A percentile compares a stretch with the other conserved stretches of the same genome.
Evolutionary conservation across 169 alveolate genomes (phyloP).

Genomic region (Plasmodium gaboni): DNA sequence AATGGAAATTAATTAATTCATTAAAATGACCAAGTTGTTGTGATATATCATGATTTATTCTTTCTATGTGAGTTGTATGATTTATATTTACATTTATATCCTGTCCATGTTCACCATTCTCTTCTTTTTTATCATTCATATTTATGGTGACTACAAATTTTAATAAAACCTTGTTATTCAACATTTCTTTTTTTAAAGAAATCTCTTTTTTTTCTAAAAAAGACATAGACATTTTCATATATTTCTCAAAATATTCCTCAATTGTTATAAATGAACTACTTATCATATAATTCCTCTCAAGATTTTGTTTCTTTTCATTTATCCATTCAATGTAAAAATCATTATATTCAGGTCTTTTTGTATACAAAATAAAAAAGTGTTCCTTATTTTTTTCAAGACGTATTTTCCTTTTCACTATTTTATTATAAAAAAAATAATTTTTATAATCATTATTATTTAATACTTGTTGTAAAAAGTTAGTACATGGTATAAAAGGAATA

Average conservation of each 20-base stretch:
- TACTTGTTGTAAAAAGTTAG: slow-evolving; percentile 9
- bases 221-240: slow-evolving; percentile 40
- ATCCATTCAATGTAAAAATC: slow-evolving; percentile 62
- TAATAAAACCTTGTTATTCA: slow-evolving; percentile 37
- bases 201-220: slow-evolving; percentile 14
- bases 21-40: too few relatives aligned
- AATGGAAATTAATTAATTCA: not conserved
- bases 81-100: too few relatives aligned
- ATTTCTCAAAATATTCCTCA: slow-evolving; percentile 65
- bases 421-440: slow-evolving; percentile 9
- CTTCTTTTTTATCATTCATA: too few relatives aligned
- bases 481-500: not conserved
- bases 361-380: slow-evolving; percentile 56
- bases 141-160: slow-evolving; percentile 35
- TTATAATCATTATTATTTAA: slow-evolving; percentile 1
- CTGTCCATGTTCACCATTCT: too few relatives aligned
- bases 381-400: slow-evolving; percentile 31
- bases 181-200: slow-evolving; percentile 9
- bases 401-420: slow-evolving; percentile 24
- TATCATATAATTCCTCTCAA: not conserved
- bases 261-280: slow-evolving; percentile 19
- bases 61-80: too few relatives aligned
- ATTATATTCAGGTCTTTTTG: not conserved
- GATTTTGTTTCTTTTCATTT: slow-evolving; percentile 8
- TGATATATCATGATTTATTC: too few relatives aligned